Percentiles rank a stretch among this genome's conserved stretches.
phyloP scores from a whole-genome alignment of 1,284 basidiomycete species.

The Termitomyces sp. region DNA sequence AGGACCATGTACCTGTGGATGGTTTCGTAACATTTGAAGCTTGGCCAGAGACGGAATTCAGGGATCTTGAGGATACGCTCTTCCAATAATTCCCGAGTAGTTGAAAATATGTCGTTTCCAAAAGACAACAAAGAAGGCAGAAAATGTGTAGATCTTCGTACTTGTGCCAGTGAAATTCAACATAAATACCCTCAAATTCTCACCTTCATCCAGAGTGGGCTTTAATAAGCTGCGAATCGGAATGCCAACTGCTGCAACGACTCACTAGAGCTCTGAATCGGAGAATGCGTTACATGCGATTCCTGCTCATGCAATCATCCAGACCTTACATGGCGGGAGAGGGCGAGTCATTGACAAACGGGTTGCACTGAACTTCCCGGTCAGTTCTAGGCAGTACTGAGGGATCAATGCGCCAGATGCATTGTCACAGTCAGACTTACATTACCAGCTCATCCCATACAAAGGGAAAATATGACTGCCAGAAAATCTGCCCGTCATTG shows the following conservation, averaged over 20 bases:
- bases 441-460: neutral
- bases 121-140: neutral
- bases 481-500: neutral
- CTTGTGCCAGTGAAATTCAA: neutral
- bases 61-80: constrained; percentile 27
- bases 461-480: neutral
- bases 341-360: neutral
- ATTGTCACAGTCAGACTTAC: neutral
- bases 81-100: constrained; percentile 13
- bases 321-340: neutral
- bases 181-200: neutral
- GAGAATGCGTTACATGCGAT: neutral
- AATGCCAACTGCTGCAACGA: neutral
- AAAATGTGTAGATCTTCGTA: neutral
- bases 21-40: constrained; percentile 17
- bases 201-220: neutral
- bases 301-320: neutral
- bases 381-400: neutral
- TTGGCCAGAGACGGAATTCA: constrained; percentile 24
- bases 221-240: neutral
- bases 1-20: constrained; percentile 18
- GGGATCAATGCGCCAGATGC: neutral
- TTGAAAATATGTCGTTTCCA: neutral
- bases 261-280: neutral
- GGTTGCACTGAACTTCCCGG: too few relatives aligned